Base-by-base conservation (phyloP, 1,284 basidiomycete species). In the Fomitopsis palustris region DNA sequence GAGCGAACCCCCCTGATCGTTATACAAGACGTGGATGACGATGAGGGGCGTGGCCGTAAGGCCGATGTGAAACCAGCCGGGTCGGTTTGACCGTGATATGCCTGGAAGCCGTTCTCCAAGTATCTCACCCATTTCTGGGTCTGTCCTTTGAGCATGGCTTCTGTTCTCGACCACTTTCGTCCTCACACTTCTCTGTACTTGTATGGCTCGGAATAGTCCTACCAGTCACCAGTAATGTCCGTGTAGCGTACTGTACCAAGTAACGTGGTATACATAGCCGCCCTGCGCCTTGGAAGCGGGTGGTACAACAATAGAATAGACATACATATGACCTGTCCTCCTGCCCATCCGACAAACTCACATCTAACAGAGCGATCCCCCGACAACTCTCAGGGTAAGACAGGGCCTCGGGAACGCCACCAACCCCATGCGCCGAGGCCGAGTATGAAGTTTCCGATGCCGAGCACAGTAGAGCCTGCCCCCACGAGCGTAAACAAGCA, bases 401-500 rank as follows among this genome's bases (percentile, higher is more conserved):
- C 54, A 17, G 54, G 27, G 3, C 41, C 47, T 55, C 58, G 59
- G 6, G 59, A 59, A 49, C 59, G 64, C 70, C 70, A 74, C 73
- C 73, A 75, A n/a, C 70, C 65, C 70, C 70, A 74, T 9, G 69
- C 55, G 3, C 74, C 69, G 5, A 75, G 54, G 21, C 74, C 70
- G 27, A 92, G 67, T 41, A 88, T 61, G 65, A 87, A 84, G 68
- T 91, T 92, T 64, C 87, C 83, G 38, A 88, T 61, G 0, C 90
- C 90, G 56, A 91, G 68, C 17, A 77, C 70, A 2, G 81, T 77
- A 31, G 86, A 88, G 51, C 92, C 92, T 12, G 88, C 85, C n/a
- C 94, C 93, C 17, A 92, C 70, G 33, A 90, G 62, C 49, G 86
- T 80, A 58, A 94, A 72, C 14, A 87, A 53, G 78, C 84, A 90